These are phyloP conservation scores for Diaporthe citrichinensis DNA, from an alignment of 2,329 filamentous ascomycete species.

Conservation along the genomic window DNA sequence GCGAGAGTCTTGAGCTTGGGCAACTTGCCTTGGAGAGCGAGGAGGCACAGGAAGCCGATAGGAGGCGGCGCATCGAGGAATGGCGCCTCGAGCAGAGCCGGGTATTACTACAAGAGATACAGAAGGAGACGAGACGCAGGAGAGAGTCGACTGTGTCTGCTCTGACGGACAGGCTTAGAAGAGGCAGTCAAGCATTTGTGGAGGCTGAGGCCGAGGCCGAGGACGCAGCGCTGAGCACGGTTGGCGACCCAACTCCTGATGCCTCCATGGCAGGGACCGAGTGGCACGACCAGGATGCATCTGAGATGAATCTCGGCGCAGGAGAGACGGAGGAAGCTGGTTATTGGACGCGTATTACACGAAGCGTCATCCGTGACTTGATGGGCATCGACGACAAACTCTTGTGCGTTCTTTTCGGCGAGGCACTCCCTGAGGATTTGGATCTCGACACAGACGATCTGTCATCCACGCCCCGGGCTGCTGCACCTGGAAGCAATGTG, in stretches of 20 bases:
- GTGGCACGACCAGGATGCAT: conserved; percentile 67
- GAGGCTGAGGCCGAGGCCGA: conserved; percentile 48
- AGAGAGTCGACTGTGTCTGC: conserved; percentile 72
- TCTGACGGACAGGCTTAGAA: conserved; percentile 48
- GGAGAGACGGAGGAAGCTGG: conserved; percentile 70
- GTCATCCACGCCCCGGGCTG: conserved; percentile 63
- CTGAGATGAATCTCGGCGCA: conserved; percentile 53
- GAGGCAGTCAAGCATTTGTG: conserved; percentile 37
- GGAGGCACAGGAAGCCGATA: conserved; percentile 76
- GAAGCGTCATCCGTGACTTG: conserved; percentile 88
- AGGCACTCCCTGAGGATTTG: conserved; percentile 72
- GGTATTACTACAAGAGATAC: conserved; percentile 88
- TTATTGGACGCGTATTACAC: conserved; percentile 85
- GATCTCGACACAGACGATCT: conserved; percentile 56
- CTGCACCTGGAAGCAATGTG: conserved; percentile 44
- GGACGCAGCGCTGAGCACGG: conserved; percentile 49
- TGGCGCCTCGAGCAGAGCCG: conserved; percentile 95
- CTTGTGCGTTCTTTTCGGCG: conserved; percentile 89
- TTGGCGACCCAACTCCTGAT: conserved; percentile 53
- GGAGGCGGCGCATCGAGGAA: conserved; percentile 86
- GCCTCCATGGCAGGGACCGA: conserved; percentile 56
- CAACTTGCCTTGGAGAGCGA: conserved; percentile 67
- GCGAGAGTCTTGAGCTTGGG: conserved; percentile 67
- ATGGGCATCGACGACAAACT: conserved; percentile 91
- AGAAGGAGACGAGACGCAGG: conserved; percentile 82